These are phyloP conservation scores for Nakazawaea ishiwadae DNA, from an alignment of 805 yeast genomes.

Conservation along the genomic window DNA sequence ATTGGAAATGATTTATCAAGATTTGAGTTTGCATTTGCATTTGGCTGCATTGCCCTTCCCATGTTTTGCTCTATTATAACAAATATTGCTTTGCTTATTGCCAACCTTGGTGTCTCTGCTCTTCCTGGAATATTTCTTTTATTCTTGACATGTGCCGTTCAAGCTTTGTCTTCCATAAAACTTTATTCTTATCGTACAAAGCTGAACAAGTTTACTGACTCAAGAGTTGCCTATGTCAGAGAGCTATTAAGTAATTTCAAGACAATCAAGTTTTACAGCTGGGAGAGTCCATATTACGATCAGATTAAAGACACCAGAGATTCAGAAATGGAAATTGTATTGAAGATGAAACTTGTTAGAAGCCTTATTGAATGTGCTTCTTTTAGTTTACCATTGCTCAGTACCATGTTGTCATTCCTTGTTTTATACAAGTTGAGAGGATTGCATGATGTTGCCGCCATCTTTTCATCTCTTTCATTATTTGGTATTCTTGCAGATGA, in stretches of 20 bases:
- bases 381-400: conserved; percentile 59
- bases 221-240: conserved; percentile 67
- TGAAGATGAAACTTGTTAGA: conserved; percentile 59
- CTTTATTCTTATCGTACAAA: conserved; percentile 51
- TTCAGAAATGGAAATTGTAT: conserved; percentile 56
- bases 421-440: conserved; percentile 29
- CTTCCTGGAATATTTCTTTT: conserved; percentile 63
- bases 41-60: conserved; percentile 56
- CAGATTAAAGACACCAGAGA: conserved; percentile 51
- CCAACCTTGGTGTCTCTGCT: conserved; percentile 68
- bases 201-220: conserved; percentile 65
- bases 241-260: conserved; percentile 77
- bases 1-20: conserved; percentile 83
- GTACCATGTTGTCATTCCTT: conserved; percentile 58
- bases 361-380: conserved; percentile 60
- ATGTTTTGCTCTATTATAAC: conserved; percentile 62
- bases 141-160: conserved; percentile 41
- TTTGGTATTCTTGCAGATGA: conserved; percentile 58
- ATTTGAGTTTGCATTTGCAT: conserved; percentile 67
- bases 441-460: conserved; percentile 48
- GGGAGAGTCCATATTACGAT: conserved; percentile 78
- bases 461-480: conserved; percentile 67
- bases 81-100: conserved; percentile 56
- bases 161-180: conserved; percentile 42
- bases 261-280: conserved; percentile 80